Evolutionary conservation across 23 red algal species (phyloP), one percentile per base, ranked within the genome.

Genomic region (Pyropia haitanensis): DNA sequence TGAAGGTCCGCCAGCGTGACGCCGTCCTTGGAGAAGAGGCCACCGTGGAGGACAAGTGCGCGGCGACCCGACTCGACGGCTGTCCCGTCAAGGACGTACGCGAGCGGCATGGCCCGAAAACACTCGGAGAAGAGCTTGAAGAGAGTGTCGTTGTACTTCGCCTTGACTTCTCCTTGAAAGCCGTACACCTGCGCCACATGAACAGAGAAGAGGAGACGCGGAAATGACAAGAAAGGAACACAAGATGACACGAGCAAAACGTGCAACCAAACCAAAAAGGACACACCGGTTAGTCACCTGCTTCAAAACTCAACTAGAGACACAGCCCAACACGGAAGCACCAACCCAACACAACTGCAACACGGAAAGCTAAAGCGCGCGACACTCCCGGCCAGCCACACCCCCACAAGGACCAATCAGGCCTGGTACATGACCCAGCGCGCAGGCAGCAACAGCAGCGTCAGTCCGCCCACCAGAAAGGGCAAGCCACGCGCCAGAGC

Each of bases 11-110:
- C 85, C 51, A 98, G 25, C 26, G 62, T 79, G 24, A 98, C 94
- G 25, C 86, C 94, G 62, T 98, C 79, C 52, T 74, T 83, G 33
- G 78, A 86, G 73, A 98, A 98, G 52, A 98, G 55, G 14, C 94
- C 94, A 14, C 94, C 94, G 50, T 98, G 94, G 2, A 98, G 68
- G 17, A 98, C 79, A 56, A 98, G 82, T 12, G 88, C 94, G 24
- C 81, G 88, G 17, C 75, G 60, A 7, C 79, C 72, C 57, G 64
- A 68, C 6, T 23, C 49, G 55, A 48, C 65, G 1, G 39, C 18
- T 51, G 61, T 74, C 28, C 82, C 94, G 39, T 97, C 81, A 21
- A 98, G 82, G 31, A 98, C 76, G 71, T 88, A 91, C 13, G 76
- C 94, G 27, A 98, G 68, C 22, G 94, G 94, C 34, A 98, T 64